Percentiles rank a stretch among this genome's conserved stretches.
These are phyloP conservation scores for Groenewaldozyma sp. DNA, from an alignment of 1,139 yeast genomes.

Conservation along the genomic window DNA sequence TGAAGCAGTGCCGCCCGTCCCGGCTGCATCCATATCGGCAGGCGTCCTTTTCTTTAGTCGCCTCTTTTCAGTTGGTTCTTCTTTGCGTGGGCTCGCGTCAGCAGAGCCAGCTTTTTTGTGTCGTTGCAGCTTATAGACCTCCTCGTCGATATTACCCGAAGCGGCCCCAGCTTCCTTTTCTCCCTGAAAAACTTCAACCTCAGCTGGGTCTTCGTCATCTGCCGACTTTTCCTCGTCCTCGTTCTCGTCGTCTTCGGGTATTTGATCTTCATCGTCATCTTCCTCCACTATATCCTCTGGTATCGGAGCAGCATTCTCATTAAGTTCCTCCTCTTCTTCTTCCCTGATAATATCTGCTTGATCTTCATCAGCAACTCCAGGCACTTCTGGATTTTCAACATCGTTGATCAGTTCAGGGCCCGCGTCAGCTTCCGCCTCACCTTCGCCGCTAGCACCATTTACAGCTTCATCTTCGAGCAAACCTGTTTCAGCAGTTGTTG, in stretches of 20 bases:
- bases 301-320: constrained; percentile 4
- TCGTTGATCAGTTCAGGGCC: no score
- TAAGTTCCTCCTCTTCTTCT: neutral
- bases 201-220: constrained; percentile 2
- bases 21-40: constrained; percentile 3
- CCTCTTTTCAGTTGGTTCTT: constrained; percentile 9
- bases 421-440: no score
- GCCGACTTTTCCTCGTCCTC: constrained; percentile 1
- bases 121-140: constrained; percentile 31
- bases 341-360: no score
- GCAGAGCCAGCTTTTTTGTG: constrained; percentile 23
- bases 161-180: neutral
- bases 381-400: neutral
- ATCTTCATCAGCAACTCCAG: neutral
- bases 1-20: constrained; percentile 7
- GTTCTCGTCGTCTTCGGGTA: neutral
- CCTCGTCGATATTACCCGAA: constrained; percentile 27
- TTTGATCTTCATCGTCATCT: neutral
- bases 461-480: no score
- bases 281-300: neutral
- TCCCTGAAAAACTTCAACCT: constrained; percentile 5
- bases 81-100: constrained; percentile 11
- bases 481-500: no score
- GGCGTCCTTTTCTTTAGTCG: constrained; percentile 9
- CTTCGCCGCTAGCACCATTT: no score